These are phyloP conservation scores for Leccinum imitatum DNA, from an alignment of 768 basidiomycete species.

Conservation along the genomic window DNA sequence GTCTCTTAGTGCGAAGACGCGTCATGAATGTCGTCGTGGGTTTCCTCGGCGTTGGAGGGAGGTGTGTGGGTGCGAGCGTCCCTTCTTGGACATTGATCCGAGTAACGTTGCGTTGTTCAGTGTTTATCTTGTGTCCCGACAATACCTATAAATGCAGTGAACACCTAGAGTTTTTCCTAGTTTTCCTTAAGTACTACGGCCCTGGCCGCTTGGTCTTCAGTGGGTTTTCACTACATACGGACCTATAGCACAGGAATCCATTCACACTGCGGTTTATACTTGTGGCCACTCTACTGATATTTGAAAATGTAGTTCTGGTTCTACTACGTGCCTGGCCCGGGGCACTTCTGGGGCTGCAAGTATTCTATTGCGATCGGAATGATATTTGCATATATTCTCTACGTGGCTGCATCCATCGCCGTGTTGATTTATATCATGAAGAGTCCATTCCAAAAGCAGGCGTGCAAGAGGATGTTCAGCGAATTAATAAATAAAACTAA, in stretches of 20 bases:
- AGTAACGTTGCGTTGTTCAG: too few relatives aligned
- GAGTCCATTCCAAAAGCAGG: not conserved
- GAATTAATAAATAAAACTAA: not conserved
- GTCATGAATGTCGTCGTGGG: too few relatives aligned
- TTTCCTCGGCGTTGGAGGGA: too few relatives aligned
- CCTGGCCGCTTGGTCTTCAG: not conserved
- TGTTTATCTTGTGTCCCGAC: too few relatives aligned
- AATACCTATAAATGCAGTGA: too few relatives aligned
- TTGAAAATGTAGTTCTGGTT: conserved; percentile 2
- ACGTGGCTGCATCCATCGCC: not conserved
- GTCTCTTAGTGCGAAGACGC: too few relatives aligned
- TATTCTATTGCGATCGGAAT: not conserved
- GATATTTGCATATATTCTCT: conserved; percentile 9
- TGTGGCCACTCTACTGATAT: too few relatives aligned
- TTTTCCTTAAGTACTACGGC: too few relatives aligned
- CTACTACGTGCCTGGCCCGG: conserved; percentile 13
- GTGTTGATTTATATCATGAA: not conserved
- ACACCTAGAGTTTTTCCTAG: too few relatives aligned
- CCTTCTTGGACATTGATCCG: too few relatives aligned
- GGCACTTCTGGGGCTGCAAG: conserved; percentile 18
- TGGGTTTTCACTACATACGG: not conserved
- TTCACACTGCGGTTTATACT: conserved; percentile 4
- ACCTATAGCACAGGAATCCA: conserved; percentile 2
- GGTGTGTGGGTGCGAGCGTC: too few relatives aligned
- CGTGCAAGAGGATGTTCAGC: not conserved